Conservation (phyloP, 2,329 filamentous ascomycete genomes). For the Ophioceras dolichostomum region DNA sequence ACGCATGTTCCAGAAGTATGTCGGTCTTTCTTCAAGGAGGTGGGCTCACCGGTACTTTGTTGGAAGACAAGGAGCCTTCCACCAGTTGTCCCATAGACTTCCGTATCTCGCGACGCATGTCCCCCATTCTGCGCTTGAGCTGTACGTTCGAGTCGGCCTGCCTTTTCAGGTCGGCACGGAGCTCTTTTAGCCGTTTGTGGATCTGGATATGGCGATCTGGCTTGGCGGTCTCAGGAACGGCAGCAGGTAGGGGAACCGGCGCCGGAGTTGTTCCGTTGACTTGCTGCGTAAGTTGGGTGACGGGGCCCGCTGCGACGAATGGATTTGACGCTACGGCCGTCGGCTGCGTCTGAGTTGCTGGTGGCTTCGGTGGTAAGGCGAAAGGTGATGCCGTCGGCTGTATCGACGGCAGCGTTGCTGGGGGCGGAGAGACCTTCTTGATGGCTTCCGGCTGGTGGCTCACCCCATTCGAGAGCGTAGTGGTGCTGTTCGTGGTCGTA, state of each 20-base stretch:
- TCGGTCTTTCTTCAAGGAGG: background rate
- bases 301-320: too few species aligned
- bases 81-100: conserved; percentile 65
- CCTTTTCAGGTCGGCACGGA: conserved; percentile 31
- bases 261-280: background rate
- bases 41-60: background rate
- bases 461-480: too few species aligned
- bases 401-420: too few species aligned
- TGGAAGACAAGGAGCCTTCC: conserved; percentile 25
- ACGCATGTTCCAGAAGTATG: too few species aligned
- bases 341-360: background rate
- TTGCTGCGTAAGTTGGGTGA: too few species aligned
- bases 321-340: background rate
- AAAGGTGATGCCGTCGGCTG: too few species aligned
- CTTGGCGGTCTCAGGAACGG: conserved; percentile 5
- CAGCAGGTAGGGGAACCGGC: background rate
- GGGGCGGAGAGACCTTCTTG: too few species aligned
- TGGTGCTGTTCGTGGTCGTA: too few species aligned
- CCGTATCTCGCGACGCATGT: conserved; percentile 59
- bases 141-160: conserved; percentile 41
- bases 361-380: too few species aligned
- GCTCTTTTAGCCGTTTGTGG: conserved; percentile 54
- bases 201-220: conserved; percentile 39
- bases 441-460: too few species aligned
- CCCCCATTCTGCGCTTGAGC: conserved; percentile 55